Conservation (phyloP, 179 eudicot species). For the Silene coronaria region DNA sequence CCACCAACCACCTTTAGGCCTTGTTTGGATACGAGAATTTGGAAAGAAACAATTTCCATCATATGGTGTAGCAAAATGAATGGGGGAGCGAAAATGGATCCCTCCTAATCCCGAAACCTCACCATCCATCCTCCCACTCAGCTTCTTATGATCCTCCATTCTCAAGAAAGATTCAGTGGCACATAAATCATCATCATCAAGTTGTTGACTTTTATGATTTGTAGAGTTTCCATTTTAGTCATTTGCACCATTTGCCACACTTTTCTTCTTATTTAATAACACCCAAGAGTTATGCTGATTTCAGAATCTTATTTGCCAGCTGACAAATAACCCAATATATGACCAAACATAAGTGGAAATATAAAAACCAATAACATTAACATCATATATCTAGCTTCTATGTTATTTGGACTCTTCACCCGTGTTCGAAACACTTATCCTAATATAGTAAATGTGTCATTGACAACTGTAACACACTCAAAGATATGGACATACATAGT, state of each 20-base stretch:
- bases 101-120: constrained; percentile 20
- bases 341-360: constrained; percentile 4
- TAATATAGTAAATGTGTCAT: no score
- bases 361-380: no score
- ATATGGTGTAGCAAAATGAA: no score
- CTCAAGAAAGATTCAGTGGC: constrained; percentile 76
- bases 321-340: constrained; percentile 72
- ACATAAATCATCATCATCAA: constrained; percentile 37
- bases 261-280: constrained; percentile 71
- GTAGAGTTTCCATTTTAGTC: constrained; percentile 42
- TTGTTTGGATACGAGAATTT: neutral
- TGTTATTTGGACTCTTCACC: no score
- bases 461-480: no score
- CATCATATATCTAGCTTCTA: no score
- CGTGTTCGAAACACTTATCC: no score
- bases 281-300: constrained; percentile 67
- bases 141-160: constrained; percentile 72
- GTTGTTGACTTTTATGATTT: constrained; percentile 27
- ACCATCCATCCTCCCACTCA: constrained; percentile 38
- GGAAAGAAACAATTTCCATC: neutral
- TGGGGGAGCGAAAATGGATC: no score
- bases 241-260: constrained; percentile 36
- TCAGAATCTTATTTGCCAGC: constrained; percentile 67
- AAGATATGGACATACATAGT: no score
- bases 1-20: neutral